A percentile compares a stretch with the other conserved stretches of the same genome.
Evolutionary conservation across 148 eudicot species (phyloP).

Genomic region (Silene latifolia): DNA sequence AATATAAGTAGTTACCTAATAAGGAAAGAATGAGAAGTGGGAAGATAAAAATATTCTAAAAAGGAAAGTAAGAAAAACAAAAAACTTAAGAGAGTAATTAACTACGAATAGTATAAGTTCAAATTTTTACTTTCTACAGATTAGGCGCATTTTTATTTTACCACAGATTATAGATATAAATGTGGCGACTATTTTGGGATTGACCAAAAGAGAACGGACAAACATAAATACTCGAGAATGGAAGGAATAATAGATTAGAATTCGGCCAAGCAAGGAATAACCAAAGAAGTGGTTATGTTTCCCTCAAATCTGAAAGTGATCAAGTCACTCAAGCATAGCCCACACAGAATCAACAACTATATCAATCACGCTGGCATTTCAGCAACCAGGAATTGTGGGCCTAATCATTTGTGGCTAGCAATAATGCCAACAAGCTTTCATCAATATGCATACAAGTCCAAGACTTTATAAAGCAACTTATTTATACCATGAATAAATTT

Average conservation of each 20-base stretch:
- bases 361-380: conserved; percentile 1
- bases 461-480: neutral
- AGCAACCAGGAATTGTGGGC: neutral
- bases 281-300: neutral
- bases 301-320: neutral
- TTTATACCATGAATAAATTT: neutral
- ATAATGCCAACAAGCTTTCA: neutral
- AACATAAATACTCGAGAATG: neutral
- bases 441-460: neutral
- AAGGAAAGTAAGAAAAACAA: too few species aligned
- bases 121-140: too few species aligned
- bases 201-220: neutral
- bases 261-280: neutral
- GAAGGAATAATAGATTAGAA: neutral
- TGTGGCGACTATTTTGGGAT: neutral
- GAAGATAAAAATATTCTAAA: too few species aligned
- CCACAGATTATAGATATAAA: neutral
- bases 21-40: too few species aligned
- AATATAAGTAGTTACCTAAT: too few species aligned
- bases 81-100: neutral
- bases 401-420: neutral
- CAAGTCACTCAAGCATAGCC: neutral
- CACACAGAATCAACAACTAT: neutral
- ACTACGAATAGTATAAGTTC: neutral
- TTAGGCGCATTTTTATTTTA: neutral